These are phyloP conservation scores for Scheffersomyces segobiensis DNA, from an alignment of 1,139 yeast genomes.

Conservation along the genomic window DNA sequence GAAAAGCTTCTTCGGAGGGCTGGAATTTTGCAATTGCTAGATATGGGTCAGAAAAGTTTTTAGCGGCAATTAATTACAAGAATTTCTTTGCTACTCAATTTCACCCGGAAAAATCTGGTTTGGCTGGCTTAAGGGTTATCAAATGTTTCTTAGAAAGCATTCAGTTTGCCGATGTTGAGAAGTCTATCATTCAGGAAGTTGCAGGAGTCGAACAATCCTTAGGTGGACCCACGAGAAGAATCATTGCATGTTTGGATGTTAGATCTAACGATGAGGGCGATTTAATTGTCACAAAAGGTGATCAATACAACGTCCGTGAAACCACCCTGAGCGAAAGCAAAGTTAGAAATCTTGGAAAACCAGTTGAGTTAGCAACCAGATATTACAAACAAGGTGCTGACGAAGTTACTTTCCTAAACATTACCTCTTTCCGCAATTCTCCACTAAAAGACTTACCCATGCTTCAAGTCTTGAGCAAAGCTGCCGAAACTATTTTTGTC, in stretches of 20 bases:
- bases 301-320: slow-evolving; percentile 95
- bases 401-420: slow-evolving; percentile 90
- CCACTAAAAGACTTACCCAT: slow-evolving; percentile 92
- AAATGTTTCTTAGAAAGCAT: slow-evolving; percentile 65
- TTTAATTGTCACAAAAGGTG: slow-evolving; percentile 95
- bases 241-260: slow-evolving; percentile 96
- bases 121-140: slow-evolving; percentile 79
- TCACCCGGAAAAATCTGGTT: slow-evolving; percentile 96
- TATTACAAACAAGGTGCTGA: slow-evolving; percentile 95
- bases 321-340: slow-evolving; percentile 31
- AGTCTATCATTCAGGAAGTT: slow-evolving; percentile 17
- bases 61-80: slow-evolving; percentile 78
- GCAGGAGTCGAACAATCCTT: slow-evolving; percentile 46
- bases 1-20: slow-evolving; percentile 45
- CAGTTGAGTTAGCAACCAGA: slow-evolving; percentile 87
- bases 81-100: slow-evolving; percentile 94
- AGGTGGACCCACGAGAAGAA: slow-evolving; percentile 80
- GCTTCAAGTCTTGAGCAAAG: slow-evolving; percentile 79
- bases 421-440: slow-evolving; percentile 91
- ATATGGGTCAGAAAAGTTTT: slow-evolving; percentile 77
- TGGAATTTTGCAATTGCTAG: slow-evolving; percentile 77
- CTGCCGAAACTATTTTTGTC: slow-evolving; percentile 90
- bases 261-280: slow-evolving; percentile 93
- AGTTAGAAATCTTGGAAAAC: slow-evolving; percentile 92
- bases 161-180: slow-evolving; percentile 23